These are phyloP conservation scores for Pestalotiopsis sp. DNA, from an alignment of 2,329 filamentous ascomycete genomes.

Conservation along the genomic window DNA sequence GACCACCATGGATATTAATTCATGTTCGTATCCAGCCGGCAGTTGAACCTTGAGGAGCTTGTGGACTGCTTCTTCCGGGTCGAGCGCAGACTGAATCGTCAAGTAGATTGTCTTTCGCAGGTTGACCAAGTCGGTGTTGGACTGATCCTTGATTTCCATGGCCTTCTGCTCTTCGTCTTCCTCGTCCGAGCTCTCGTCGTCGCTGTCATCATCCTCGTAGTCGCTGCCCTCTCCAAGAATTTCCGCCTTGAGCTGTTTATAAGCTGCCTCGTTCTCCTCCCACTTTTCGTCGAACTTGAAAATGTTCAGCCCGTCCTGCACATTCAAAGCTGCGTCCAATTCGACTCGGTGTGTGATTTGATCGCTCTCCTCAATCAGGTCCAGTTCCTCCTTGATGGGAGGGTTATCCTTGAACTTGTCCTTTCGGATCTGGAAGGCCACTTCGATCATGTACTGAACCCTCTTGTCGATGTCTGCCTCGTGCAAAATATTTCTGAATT, in stretches of 20 bases:
- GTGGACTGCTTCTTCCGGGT: constrained; percentile 95
- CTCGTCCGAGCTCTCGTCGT: constrained; percentile 72
- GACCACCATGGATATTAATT: constrained; percentile 94
- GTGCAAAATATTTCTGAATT: constrained; percentile 92
- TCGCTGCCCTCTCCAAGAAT: constrained; percentile 94
- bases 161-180: constrained; percentile 79
- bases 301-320: constrained; percentile 87
- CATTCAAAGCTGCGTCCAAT: constrained; percentile 81
- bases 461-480: constrained; percentile 97
- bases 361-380: constrained; percentile 96
- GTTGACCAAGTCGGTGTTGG: constrained; percentile 93
- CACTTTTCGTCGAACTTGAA: constrained; percentile 93
- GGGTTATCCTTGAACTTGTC: constrained; percentile 96
- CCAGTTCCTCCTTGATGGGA: constrained; percentile 87
- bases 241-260: constrained; percentile 87
- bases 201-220: constrained; percentile 67
- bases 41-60: constrained; percentile 95
- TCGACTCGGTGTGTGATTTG: constrained; percentile 90
- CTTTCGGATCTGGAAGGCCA: constrained; percentile 93
- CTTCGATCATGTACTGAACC: constrained; percentile 99
- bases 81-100: constrained; percentile 95
- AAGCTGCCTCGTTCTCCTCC: constrained; percentile 88
- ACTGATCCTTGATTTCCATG: constrained; percentile 97
- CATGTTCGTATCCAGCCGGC: constrained; percentile 82
- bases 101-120: constrained; percentile 93